Conservation (phyloP, 345 rosid genomes). For the Salix caprea region DNA sequence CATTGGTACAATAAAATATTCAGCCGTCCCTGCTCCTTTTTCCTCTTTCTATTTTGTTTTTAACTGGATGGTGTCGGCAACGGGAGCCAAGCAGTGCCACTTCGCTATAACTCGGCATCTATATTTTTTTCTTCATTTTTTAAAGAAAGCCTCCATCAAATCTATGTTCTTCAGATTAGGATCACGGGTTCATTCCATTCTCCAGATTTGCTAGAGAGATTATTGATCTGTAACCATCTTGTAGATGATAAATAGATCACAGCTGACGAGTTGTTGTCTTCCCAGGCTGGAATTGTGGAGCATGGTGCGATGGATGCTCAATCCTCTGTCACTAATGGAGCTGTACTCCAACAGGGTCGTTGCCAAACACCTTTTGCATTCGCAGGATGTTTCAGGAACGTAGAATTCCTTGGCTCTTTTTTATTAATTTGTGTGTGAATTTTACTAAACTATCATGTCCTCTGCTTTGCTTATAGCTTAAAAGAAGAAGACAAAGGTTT, state of each 20-base stretch:
- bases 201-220: background rate
- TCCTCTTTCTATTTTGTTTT: background rate
- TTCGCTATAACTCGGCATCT: background rate
- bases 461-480: no score
- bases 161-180: background rate
- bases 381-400: no score
- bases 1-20: background rate
- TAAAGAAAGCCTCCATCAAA: background rate
- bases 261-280: background rate
- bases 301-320: background rate
- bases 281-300: background rate
- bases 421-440: background rate
- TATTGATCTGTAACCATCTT: background rate
- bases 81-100: conserved; percentile 35
- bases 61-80: conserved; percentile 12
- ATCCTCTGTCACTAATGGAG: background rate
- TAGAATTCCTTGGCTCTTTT: no score
- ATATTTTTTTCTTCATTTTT: background rate
- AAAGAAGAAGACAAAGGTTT: no score
- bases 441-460: background rate
- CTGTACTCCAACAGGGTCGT: no score
- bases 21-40: background rate
- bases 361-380: no score
- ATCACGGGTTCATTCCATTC: background rate
- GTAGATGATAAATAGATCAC: background rate